A percentile compares a stretch with the other conserved stretches of the same genome.
Conservation (phyloP, 164 flowering plant genomes). For the Annona cherimola region DNA sequence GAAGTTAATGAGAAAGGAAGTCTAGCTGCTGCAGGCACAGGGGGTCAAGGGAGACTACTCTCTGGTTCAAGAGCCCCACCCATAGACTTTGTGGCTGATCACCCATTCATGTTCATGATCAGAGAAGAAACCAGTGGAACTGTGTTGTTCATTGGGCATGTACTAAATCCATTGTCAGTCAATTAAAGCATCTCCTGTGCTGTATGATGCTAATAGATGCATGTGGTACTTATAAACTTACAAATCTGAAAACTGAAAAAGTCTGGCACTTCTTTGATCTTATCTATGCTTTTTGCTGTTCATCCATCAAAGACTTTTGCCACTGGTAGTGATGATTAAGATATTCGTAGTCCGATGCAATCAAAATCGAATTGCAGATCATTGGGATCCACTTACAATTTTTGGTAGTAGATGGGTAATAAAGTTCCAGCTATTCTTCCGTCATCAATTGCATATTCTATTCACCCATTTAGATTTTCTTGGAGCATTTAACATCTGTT, state of each 20-base stretch:
- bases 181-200: neutral
- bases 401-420: too few species aligned
- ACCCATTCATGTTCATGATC: slow-evolving; percentile 13
- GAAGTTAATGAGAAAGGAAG: slow-evolving; percentile 15
- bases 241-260: too few species aligned
- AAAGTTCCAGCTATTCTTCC: too few species aligned
- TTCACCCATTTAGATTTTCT: too few species aligned
- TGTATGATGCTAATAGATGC: too few species aligned
- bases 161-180: slow-evolving; percentile 7
- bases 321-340: neutral
- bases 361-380: neutral
- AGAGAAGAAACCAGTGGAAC: slow-evolving; percentile 10
- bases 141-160: slow-evolving; percentile 7
- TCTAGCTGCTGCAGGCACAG: slow-evolving; percentile 15
- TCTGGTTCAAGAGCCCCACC: neutral
- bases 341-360: neutral
- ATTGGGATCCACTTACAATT: too few species aligned
- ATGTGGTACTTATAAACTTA: too few species aligned
- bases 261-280: neutral
- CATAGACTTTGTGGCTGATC: slow-evolving; percentile 11
- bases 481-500: too few species aligned
- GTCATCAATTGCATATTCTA: too few species aligned
- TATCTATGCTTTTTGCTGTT: neutral
- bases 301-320: neutral
- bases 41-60: neutral